Evolutionary conservation across 108 stramenopile genomes (phyloP).

Genomic region (Epithemia pelagica): DNA sequence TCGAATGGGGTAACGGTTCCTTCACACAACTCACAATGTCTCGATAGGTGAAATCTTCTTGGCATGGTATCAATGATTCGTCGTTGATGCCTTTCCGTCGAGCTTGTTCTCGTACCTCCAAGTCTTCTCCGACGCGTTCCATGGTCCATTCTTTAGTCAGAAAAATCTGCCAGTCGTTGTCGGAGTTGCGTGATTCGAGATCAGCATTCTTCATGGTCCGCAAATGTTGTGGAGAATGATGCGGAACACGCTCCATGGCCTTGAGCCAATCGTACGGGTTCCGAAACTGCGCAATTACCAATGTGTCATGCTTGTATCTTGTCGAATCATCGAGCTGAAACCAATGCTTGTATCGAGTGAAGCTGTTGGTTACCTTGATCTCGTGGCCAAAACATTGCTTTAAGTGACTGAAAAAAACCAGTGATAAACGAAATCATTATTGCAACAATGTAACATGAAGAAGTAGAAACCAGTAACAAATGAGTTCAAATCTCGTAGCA

Average conservation of each 20-base stretch:
- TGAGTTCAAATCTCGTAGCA: too few species aligned
- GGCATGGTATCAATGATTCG: constrained; percentile 28
- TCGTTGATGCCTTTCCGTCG: background rate
- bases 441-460: too few species aligned
- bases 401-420: constrained; percentile 36
- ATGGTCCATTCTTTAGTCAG: constrained; percentile 73
- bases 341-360: constrained; percentile 88
- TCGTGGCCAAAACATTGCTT: constrained; percentile 48
- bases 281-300: constrained; percentile 77
- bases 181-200: background rate
- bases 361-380: constrained; percentile 37
- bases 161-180: constrained; percentile 62
- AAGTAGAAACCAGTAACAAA: too few species aligned
- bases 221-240: constrained; percentile 45
- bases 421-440: too few species aligned
- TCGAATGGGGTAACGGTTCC: constrained; percentile 48
- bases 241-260: constrained; percentile 63
- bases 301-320: constrained; percentile 46
- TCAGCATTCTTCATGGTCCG: constrained; percentile 6
- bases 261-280: constrained; percentile 74
- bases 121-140: constrained; percentile 60
- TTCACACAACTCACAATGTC: constrained; percentile 61
- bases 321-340: constrained; percentile 38
- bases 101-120: constrained; percentile 21
- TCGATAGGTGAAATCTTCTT: constrained; percentile 67